Evolutionary conservation across 2,329 filamentous ascomycete genomes (phyloP).

Genomic region (Fusarium napiforme): DNA sequence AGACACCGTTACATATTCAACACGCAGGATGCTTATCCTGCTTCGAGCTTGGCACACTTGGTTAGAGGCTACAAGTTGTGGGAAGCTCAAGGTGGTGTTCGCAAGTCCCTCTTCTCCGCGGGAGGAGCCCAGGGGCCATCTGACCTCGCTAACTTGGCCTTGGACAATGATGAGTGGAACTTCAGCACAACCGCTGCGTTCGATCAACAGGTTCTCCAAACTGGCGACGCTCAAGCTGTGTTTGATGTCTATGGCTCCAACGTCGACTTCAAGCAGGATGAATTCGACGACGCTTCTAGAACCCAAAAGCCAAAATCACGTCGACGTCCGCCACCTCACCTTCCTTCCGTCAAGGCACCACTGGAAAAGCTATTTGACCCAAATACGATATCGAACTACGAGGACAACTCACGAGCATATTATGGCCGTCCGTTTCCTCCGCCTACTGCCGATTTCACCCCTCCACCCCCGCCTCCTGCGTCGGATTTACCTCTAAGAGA

Average conservation of each 20-base stretch:
- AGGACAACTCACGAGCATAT: conserved; percentile 70
- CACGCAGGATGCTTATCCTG: conserved; percentile 71
- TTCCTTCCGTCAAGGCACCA: conserved; percentile 67
- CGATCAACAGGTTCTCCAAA: conserved; percentile 65
- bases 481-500: conserved; percentile 68
- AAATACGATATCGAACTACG: conserved; percentile 72
- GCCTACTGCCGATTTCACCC: conserved; percentile 56
- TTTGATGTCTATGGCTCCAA: conserved; percentile 69
- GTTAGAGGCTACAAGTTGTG: conserved; percentile 79
- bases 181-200: conserved; percentile 75
- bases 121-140: conserved; percentile 67
- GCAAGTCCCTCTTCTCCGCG: conserved; percentile 71
- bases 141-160: conserved; percentile 56
- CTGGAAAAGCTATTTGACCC: conserved; percentile 74
- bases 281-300: conserved; percentile 62
- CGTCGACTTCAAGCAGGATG: conserved; percentile 62
- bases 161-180: conserved; percentile 72
- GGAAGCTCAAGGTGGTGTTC: conserved; percentile 78
- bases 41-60: conserved; percentile 70
- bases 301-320: conserved; percentile 64
- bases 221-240: conserved; percentile 66
- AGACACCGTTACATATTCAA: conserved; percentile 75
- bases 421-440: conserved; percentile 62
- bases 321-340: conserved; percentile 66
- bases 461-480: conserved; percentile 54